Conservation (phyloP, 176 grass and related monocot genomes). For the Triticum dicoccoides region DNA sequence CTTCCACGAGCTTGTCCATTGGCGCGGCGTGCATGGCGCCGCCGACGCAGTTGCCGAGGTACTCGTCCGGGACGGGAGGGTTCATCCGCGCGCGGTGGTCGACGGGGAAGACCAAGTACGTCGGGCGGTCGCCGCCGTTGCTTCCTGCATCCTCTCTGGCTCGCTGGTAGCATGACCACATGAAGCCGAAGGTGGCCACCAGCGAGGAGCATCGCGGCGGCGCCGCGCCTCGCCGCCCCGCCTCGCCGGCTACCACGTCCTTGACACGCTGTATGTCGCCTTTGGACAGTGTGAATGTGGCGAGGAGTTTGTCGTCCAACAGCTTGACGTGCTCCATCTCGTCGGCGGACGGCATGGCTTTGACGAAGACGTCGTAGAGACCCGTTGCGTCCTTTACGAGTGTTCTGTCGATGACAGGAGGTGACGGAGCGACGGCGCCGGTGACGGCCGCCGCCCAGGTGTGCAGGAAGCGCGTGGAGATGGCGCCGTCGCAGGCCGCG, state of each 20-base stretch:
- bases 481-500: neutral
- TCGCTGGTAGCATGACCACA: constrained; percentile 39
- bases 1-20: neutral
- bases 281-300: constrained; percentile 33
- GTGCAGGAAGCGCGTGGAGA: neutral
- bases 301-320: constrained; percentile 15
- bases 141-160: neutral
- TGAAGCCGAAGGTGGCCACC: constrained; percentile 27
- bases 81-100: constrained; percentile 32
- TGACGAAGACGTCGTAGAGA: constrained; percentile 8
- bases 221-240: neutral
- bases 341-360: neutral
- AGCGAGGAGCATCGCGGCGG: constrained; percentile 50
- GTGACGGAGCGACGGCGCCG: neutral
- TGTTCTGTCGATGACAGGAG: neutral
- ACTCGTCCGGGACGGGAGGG: constrained; percentile 35
- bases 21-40: neutral
- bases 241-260: constrained; percentile 9
- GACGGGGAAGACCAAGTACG: constrained; percentile 9
- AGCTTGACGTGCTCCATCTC: neutral
- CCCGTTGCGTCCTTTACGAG: neutral
- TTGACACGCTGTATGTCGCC: constrained; percentile 34
- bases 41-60: constrained; percentile 62
- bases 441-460: neutral
- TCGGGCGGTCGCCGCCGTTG: neutral